Base-by-base conservation (phyloP, 2,329 filamentous ascomycete genomes). In the Xylariaceae sp. region DNA sequence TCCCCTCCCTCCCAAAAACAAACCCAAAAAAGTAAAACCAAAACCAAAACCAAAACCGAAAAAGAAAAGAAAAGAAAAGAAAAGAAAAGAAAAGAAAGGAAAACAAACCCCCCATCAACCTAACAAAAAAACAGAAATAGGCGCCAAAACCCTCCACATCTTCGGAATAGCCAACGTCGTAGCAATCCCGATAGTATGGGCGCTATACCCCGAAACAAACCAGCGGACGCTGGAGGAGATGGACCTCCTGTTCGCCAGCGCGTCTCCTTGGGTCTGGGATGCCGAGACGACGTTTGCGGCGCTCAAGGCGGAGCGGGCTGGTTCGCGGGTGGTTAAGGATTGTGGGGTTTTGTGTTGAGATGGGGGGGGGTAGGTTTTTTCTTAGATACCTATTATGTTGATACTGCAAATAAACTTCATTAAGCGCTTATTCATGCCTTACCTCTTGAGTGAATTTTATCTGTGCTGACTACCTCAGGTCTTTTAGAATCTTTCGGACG, bases 151-250 rank as follows among this genome's bases (percentile, higher is more conserved):
- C 0, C 74, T 89, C 1, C 87, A 89, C 65, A 84, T 91, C 47
- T 91, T 90, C 61, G 87, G 80, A 1, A 83, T 79, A 3, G 81
- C 79, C 64, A 90, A 89, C 63, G 70, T 83, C 8, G 68, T 87
- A 29, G 78, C 80, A 1, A 84, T 90, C 4, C 79, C 84, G 0
- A 81, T 88, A 70, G 83, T 89, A 0, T 91, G 85, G 83, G 84
- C 84, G 0, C 64, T 91, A 0, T 90, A 89, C 53, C 87, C 87
- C 0, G 87, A 90, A 66, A 87, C 83, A 2, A 88, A 85, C 64
- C 84, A 88, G 66, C 79, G 87, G 0, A 89, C 86, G 0, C 73
- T 90, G 0, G 87, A 90, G 63, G 86, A 89, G 64, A 89, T 90
- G 74, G 83, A 91, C 56, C 70, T 89, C 0, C 70, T 90, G 0